These are phyloP conservation scores for Scorias spongiosa DNA, from an alignment of 2,329 filamentous ascomycete species.

Conservation along the genomic window DNA sequence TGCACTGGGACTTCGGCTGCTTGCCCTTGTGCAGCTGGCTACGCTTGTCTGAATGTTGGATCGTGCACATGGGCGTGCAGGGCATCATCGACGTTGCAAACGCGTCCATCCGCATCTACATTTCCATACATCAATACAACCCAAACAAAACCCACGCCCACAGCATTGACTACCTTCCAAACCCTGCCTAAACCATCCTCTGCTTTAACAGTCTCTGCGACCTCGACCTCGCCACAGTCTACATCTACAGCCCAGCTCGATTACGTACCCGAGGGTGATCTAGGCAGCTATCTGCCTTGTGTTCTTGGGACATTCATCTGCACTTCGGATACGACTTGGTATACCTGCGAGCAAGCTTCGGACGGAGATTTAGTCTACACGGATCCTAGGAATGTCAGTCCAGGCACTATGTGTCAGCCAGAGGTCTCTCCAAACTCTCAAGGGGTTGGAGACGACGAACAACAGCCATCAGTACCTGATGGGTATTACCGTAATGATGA, in stretches of 20 bases:
- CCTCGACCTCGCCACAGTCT: conserved; percentile 4
- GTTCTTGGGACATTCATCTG: conserved; percentile 26
- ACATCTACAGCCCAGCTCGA: conserved; percentile 5
- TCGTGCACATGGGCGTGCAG: conserved; percentile 10
- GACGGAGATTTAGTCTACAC: conserved; percentile 18
- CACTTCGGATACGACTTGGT: conserved; percentile 19
- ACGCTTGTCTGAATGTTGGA: conserved; percentile 7
- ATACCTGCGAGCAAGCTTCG: conserved; percentile 20
- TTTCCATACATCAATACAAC: conserved; percentile 1
- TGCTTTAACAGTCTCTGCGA: not conserved
- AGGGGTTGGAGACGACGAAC: conserved; percentile 8
- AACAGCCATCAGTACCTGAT: conserved; percentile 12
- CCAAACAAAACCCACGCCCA: not conserved
- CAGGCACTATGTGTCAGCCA: conserved; percentile 23
- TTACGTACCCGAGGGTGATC: conserved; percentile 15
- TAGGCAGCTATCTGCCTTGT: conserved; percentile 21
- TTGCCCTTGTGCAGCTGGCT: conserved; percentile 9
- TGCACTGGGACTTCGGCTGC: conserved; percentile 9
- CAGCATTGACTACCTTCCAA: not conserved
- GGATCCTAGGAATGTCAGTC: conserved; percentile 16
- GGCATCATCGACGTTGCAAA: conserved; percentile 3
- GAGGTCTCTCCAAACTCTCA: conserved; percentile 13
- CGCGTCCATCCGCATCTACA: conserved; percentile 3
- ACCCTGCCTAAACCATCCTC: not conserved
- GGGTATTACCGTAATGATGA: conserved; percentile 20